phyloP scores from a whole-genome alignment of 108 stramenopile species.

The Skeletonema grethae region DNA sequence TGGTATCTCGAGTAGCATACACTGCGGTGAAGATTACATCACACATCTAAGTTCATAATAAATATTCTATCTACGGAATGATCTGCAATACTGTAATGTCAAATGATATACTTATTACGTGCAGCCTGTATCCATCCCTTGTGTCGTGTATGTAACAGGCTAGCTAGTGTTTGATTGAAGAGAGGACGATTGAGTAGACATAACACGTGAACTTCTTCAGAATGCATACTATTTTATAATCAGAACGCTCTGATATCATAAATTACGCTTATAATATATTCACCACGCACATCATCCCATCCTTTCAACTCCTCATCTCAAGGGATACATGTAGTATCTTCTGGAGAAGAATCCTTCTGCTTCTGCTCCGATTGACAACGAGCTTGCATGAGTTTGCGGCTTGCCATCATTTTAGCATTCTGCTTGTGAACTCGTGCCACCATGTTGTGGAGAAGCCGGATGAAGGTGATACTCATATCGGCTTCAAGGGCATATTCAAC shows the following conservation, averaged over 20 bases:
- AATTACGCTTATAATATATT: background rate
- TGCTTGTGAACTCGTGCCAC: conserved; percentile 13
- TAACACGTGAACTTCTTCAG: no score
- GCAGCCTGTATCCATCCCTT: no score
- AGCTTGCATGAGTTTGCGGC: conserved; percentile 12
- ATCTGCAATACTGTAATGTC: no score
- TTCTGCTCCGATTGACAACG: conserved; percentile 5
- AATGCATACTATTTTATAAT: no score
- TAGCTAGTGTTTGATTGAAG: no score
- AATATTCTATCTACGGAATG: no score
- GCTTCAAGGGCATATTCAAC: conserved; percentile 35
- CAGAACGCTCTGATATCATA: no score
- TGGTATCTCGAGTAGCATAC: background rate
- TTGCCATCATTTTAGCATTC: conserved; percentile 8
- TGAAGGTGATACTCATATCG: conserved; percentile 16
- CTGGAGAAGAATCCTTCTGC: background rate
- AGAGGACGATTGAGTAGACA: no score
- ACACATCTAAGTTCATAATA: background rate
- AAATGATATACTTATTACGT: no score
- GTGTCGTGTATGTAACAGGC: no score
- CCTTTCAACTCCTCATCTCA: no score
- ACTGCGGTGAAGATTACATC: background rate
- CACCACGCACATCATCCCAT: background rate
- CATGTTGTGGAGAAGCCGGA: conserved; percentile 20
- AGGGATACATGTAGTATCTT: no score